A percentile compares a stretch with the other conserved stretches of the same genome.
These are phyloP conservation scores for Ceratobasidium sp. DNA, from an alignment of 1,284 basidiomycete species.

Conservation along the genomic window DNA sequence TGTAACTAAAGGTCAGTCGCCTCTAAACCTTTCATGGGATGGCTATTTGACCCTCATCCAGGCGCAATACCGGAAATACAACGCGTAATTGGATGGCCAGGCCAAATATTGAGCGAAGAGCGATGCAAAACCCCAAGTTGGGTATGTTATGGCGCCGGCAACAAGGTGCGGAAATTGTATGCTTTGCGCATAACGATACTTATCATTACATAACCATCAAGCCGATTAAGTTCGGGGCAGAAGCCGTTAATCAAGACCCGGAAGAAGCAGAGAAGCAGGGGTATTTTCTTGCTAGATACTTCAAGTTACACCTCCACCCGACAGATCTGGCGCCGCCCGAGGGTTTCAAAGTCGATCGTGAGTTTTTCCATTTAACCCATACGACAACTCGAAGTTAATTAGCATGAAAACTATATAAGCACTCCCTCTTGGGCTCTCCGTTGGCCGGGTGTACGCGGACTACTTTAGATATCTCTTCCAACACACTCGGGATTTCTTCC, in stretches of 20 bases:
- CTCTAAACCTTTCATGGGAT: too few species aligned
- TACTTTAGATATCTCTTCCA: conserved; percentile 38
- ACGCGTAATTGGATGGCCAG: conserved; percentile 25
- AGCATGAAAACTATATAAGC: conserved; percentile 2
- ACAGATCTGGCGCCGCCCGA: neutral
- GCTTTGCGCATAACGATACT: too few species aligned
- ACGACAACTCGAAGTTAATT: too few species aligned
- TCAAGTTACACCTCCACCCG: conserved; percentile 35
- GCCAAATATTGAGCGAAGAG: neutral
- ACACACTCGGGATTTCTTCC: conserved; percentile 42
- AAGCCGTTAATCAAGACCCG: conserved; percentile 13
- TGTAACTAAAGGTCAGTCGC: neutral
- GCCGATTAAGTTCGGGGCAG: conserved; percentile 17
- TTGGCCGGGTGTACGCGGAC: conserved; percentile 35
- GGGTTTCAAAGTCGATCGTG: neutral
- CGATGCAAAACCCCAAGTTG: conserved; percentile 1
- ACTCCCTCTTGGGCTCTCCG: conserved; percentile 8
- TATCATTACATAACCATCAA: neutral
- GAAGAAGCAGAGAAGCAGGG: conserved; percentile 9
- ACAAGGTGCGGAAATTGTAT: neutral
- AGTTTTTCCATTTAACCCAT: neutral
- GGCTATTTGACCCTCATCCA: neutral
- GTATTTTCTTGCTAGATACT: neutral
- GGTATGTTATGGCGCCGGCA: neutral
- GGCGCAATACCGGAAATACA: neutral